Evolutionary conservation across 2,329 filamentous ascomycete genomes (phyloP).

Genomic region (Colletotrichum lupini): DNA sequence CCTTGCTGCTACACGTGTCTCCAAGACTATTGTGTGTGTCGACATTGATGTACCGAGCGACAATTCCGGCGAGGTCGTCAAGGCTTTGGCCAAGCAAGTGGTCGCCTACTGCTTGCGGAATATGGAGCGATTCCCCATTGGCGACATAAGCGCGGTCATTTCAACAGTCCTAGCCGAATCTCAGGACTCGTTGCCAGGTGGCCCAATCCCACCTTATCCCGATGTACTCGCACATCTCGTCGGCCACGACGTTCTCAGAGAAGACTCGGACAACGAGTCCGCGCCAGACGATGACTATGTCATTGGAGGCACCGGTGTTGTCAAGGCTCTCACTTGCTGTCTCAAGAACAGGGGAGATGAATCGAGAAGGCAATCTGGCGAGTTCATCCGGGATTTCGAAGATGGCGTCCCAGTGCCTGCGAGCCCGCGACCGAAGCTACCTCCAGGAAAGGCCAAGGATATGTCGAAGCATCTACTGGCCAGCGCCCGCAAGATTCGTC

Average conservation of each 20-base stretch:
- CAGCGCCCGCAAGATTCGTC: slow-evolving; percentile 88
- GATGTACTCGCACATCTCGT: slow-evolving; percentile 90
- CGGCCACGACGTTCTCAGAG: slow-evolving; percentile 70
- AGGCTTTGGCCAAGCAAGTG: slow-evolving; percentile 92
- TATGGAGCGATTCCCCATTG: slow-evolving; percentile 81
- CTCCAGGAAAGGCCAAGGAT: slow-evolving; percentile 79
- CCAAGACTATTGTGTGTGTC: slow-evolving; percentile 84
- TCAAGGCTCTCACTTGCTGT: slow-evolving; percentile 92
- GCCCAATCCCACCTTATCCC: slow-evolving; percentile 65
- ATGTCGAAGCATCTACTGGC: slow-evolving; percentile 92
- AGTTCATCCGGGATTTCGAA: slow-evolving; percentile 64
- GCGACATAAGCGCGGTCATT: slow-evolving; percentile 61
- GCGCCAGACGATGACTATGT: slow-evolving; percentile 95
- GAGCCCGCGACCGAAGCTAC: slow-evolving; percentile 47
- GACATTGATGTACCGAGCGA: slow-evolving; percentile 89
- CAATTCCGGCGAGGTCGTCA: slow-evolving; percentile 89
- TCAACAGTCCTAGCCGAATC: slow-evolving; percentile 56
- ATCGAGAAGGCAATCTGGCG: slow-evolving; percentile 63
- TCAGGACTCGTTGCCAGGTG: slow-evolving; percentile 34
- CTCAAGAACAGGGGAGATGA: slow-evolving; percentile 82
- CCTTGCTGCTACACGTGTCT: slow-evolving; percentile 87
- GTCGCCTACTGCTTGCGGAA: slow-evolving; percentile 94
- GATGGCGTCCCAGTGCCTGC: slow-evolving; percentile 58
- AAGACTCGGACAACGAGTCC: slow-evolving; percentile 69
- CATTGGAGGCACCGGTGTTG: slow-evolving; percentile 93